These are phyloP conservation scores for Dactylonectria macrodidyma DNA, from an alignment of 2,329 filamentous ascomycete species.

Conservation along the genomic window DNA sequence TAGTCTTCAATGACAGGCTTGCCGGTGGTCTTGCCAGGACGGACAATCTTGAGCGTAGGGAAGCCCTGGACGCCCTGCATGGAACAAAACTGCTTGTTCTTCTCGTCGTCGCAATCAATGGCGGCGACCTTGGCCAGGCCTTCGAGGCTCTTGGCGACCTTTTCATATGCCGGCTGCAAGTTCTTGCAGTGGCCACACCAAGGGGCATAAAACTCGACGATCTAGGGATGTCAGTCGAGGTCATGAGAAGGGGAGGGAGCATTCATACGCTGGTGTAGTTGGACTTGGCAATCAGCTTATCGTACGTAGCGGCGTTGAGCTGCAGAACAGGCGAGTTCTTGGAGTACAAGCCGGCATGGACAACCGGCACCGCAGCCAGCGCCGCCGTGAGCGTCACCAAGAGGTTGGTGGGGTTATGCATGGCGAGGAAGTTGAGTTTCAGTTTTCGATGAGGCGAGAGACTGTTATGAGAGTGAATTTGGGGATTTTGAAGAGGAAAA, in stretches of 20 bases:
- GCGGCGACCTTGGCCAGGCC: constrained; percentile 96
- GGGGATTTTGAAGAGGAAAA: background rate
- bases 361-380: constrained; percentile 75
- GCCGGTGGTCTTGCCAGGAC: constrained; percentile 84
- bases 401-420: constrained; percentile 68
- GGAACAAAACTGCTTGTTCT: constrained; percentile 90
- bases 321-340: constrained; percentile 92
- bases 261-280: constrained; percentile 89
- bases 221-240: constrained; percentile 54
- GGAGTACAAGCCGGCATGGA: constrained; percentile 82
- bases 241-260: background rate
- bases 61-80: constrained; percentile 93
- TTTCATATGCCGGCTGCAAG: constrained; percentile 95
- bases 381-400: constrained; percentile 66
- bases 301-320: constrained; percentile 83
- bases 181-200: constrained; percentile 99
- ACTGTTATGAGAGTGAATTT: background rate
- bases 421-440: constrained; percentile 48
- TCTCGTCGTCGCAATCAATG: constrained; percentile 93
- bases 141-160: constrained; percentile 89
- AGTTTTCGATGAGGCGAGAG: constrained; percentile 5
- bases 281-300: constrained; percentile 86
- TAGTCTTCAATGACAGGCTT: constrained; percentile 93
- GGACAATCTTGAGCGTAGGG: constrained; percentile 94
- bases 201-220: constrained; percentile 92